These are phyloP conservation scores for Ophiocordyceps robertsii DNA, from an alignment of 2,329 filamentous ascomycete genomes.

Conservation along the genomic window DNA sequence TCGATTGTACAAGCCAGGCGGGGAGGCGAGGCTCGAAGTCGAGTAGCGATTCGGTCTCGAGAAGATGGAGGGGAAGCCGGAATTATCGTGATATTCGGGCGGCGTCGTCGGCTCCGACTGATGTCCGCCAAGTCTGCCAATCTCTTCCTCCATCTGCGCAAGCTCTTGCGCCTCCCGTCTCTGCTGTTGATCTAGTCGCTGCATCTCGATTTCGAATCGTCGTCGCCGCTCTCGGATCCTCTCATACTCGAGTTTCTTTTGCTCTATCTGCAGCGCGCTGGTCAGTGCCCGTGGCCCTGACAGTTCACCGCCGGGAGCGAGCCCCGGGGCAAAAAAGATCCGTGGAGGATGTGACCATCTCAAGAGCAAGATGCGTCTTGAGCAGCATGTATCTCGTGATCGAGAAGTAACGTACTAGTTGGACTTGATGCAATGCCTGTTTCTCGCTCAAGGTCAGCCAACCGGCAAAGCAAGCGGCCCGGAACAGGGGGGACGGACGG, in stretches of 20 bases:
- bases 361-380: background rate
- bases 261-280: slow-evolving; percentile 55
- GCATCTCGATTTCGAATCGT: slow-evolving; percentile 85
- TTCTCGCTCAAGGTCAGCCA: slow-evolving; percentile 11
- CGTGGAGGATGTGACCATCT: background rate
- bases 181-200: slow-evolving; percentile 75
- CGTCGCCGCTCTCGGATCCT: slow-evolving; percentile 78
- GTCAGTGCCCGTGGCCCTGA: slow-evolving; percentile 19
- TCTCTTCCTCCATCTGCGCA: slow-evolving; percentile 70
- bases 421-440: slow-evolving; percentile 57
- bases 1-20: slow-evolving; percentile 61
- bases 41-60: slow-evolving; percentile 82
- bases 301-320: background rate
- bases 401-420: slow-evolving; percentile 47
- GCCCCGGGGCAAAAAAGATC: background rate
- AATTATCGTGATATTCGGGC: slow-evolving; percentile 73
- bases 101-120: slow-evolving; percentile 94
- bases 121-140: slow-evolving; percentile 53
- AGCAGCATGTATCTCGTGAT: background rate
- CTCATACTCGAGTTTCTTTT: slow-evolving; percentile 88
- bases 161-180: slow-evolving; percentile 73
- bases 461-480: slow-evolving; percentile 1
- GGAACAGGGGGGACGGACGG: slow-evolving; percentile 16
- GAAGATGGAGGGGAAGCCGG: slow-evolving; percentile 65
- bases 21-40: slow-evolving; percentile 73